A percentile compares a stretch with the other conserved stretches of the same genome.
Evolutionary conservation across 2,329 filamentous ascomycete genomes (phyloP).

Genomic region (Beauveria rudraprayagi): DNA sequence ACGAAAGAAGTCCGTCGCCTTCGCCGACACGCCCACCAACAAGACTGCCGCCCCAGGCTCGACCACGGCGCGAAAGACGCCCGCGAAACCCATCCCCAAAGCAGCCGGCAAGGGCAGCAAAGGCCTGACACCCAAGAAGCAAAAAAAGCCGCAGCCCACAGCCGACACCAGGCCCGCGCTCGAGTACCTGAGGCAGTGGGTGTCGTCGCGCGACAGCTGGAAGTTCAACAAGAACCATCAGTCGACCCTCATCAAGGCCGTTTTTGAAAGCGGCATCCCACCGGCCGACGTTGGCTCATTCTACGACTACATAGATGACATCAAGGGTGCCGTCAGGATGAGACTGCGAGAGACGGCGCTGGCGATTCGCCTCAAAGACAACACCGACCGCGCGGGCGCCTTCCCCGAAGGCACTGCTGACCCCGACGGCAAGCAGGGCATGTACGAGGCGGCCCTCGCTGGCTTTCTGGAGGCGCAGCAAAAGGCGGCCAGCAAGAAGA

Average conservation of each 20-base stretch:
- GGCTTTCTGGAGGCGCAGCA: conserved; percentile 34
- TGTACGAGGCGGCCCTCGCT: conserved; percentile 48
- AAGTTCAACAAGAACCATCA: conserved; percentile 97
- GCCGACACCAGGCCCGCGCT: conserved; percentile 55
- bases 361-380: conserved; percentile 50
- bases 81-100: conserved; percentile 28
- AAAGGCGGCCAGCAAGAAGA: conserved; percentile 25
- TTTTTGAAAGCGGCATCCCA: conserved; percentile 67
- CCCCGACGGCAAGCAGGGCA: conserved; percentile 40
- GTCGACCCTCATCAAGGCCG: conserved; percentile 73
- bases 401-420: conserved; percentile 44
- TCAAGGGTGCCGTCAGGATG: conserved; percentile 67
- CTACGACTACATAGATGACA: conserved; percentile 67
- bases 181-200: conserved; percentile 69
- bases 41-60: conserved; percentile 17
- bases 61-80: conserved; percentile 20
- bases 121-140: conserved; percentile 24
- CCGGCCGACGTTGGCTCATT: conserved; percentile 60
- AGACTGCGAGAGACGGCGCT: conserved; percentile 60
- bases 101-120: conserved; percentile 15
- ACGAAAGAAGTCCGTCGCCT: conserved; percentile 41
- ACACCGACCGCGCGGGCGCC: conserved; percentile 37
- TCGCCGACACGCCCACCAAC: conserved; percentile 26
- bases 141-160: conserved; percentile 27
- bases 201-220: conserved; percentile 63